Conservation (phyloP, 2,329 filamentous ascomycete species). For the Fusarium ambrosium region DNA sequence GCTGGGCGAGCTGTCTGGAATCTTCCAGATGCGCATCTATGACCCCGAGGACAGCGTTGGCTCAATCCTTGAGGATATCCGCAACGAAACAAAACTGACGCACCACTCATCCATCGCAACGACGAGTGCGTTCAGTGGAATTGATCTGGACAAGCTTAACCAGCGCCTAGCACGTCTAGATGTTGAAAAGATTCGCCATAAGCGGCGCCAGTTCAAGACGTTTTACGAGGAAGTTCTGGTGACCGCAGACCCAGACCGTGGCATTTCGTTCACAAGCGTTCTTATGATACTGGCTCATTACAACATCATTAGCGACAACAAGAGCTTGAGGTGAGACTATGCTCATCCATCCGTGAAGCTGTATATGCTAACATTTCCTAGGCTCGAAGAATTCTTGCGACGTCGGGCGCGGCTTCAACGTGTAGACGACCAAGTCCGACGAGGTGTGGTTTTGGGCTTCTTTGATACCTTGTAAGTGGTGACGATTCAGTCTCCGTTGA, state of each 20-base stretch:
- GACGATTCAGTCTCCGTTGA: neutral
- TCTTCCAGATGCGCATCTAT: conserved; percentile 98
- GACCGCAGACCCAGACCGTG: conserved; percentile 88
- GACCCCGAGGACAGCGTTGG: conserved; percentile 89
- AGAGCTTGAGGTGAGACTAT: conserved; percentile 81
- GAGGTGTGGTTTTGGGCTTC: conserved; percentile 92
- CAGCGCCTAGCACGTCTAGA: conserved; percentile 80
- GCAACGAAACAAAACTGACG: conserved; percentile 65
- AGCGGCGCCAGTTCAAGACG: conserved; percentile 86
- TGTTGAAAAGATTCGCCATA: conserved; percentile 77
- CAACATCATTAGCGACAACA: conserved; percentile 98
- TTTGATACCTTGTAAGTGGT: conserved; percentile 85
- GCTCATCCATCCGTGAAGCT: too few species aligned
- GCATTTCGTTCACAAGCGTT: conserved; percentile 91
- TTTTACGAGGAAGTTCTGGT: conserved; percentile 98
- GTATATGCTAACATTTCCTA: conserved; percentile 54
- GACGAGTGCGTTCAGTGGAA: conserved; percentile 64
- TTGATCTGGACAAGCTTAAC: conserved; percentile 84
- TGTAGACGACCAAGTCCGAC: conserved; percentile 93
- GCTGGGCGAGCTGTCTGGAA: conserved; percentile 90
- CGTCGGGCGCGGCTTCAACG: conserved; percentile 91
- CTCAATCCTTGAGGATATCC: conserved; percentile 88
- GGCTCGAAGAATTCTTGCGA: conserved; percentile 93
- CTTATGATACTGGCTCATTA: conserved; percentile 98
- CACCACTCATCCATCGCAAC: conserved; percentile 69